These are phyloP conservation scores for Globisporangium abappressorium DNA, from an alignment of 352 stramenopile genomes.

Conservation along the genomic window DNA sequence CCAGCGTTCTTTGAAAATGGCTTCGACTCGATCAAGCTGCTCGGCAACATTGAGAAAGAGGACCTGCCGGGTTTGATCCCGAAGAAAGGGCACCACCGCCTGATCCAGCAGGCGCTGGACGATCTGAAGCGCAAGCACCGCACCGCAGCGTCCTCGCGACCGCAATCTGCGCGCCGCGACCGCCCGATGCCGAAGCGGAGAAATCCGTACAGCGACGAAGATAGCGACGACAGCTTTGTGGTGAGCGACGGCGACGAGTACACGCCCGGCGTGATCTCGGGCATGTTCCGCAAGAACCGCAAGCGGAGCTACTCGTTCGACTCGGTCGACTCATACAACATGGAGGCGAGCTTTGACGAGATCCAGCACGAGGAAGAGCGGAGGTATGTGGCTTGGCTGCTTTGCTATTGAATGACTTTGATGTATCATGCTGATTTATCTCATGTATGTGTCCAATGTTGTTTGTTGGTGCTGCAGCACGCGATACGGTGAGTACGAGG, in stretches of 20 bases:
- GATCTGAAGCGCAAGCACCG: conserved; percentile 73
- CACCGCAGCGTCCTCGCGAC: conserved; percentile 41
- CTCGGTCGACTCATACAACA: conserved; percentile 80
- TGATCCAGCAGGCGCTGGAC: conserved; percentile 76
- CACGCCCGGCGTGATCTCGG: conserved; percentile 65
- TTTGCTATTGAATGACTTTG: not conserved
- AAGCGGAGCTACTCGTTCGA: conserved; percentile 78
- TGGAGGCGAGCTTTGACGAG: conserved; percentile 82
- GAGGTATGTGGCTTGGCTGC: conserved; percentile 33
- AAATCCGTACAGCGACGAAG: conserved; percentile 76
- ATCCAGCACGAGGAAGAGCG: conserved; percentile 87
- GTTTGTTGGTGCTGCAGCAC: conserved; percentile 30
- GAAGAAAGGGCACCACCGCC: conserved; percentile 80
- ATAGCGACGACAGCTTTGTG: conserved; percentile 88
- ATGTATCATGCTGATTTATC: not conserved
- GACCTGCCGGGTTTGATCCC: conserved; percentile 73
- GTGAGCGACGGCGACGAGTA: conserved; percentile 81
- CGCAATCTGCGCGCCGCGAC: conserved; percentile 26
- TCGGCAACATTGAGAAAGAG: conserved; percentile 68
- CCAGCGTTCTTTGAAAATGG: conserved; percentile 84
- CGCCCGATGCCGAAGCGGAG: conserved; percentile 26
- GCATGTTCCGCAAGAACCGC: conserved; percentile 75
- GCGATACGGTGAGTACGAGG: conserved; percentile 79
- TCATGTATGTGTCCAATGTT: not conserved
- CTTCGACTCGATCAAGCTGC: conserved; percentile 85